A percentile compares a stretch with the other conserved stretches of the same genome.
Conservation (phyloP, 164 flowering plant genomes). For the Aristolochia fimbriata region DNA sequence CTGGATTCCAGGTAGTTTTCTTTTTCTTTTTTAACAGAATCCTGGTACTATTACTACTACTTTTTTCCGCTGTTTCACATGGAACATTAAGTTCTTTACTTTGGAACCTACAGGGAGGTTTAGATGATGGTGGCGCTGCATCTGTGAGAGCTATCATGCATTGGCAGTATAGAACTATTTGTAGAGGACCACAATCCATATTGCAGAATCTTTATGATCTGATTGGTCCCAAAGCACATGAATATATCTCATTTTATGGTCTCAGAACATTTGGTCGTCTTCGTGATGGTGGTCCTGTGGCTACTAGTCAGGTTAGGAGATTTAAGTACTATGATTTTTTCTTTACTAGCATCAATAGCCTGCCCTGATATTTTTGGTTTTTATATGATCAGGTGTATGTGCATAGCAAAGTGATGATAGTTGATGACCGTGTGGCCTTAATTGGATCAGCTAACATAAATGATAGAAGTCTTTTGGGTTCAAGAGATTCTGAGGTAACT, state of each 20-base stretch:
- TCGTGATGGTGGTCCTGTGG: conserved; percentile 73
- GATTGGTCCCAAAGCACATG: conserved; percentile 71
- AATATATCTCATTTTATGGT: conserved; percentile 94
- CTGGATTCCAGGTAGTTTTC: conserved; percentile 99
- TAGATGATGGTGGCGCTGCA: conserved; percentile 97
- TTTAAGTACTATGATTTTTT: neutral
- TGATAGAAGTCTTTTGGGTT: conserved; percentile 94
- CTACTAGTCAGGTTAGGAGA: conserved; percentile 69
- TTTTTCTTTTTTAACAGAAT: too few relatives aligned
- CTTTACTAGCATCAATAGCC: neutral
- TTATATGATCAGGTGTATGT: conserved; percentile 63
- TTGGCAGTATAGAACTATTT: conserved; percentile 97
- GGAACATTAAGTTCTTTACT: conserved; percentile 1
- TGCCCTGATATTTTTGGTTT: neutral
- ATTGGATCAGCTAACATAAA: conserved; percentile 96
- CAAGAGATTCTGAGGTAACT: conserved; percentile 95
- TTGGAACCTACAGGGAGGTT: conserved; percentile 59
- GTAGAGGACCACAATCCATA: conserved; percentile 76
- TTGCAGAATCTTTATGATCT: conserved; percentile 71
- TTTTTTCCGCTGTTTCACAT: conserved; percentile 1
- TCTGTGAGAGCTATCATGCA: conserved; percentile 98
- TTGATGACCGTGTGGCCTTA: conserved; percentile 63
- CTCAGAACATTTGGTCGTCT: conserved; percentile 83
- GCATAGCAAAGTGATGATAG: conserved; percentile 90
- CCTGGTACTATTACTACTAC: conserved; percentile 45